Percentiles rank a stretch among this genome's conserved stretches.
Conservation (phyloP, 139 green algal genomes). For the Chlorella sorokiniana region DNA sequence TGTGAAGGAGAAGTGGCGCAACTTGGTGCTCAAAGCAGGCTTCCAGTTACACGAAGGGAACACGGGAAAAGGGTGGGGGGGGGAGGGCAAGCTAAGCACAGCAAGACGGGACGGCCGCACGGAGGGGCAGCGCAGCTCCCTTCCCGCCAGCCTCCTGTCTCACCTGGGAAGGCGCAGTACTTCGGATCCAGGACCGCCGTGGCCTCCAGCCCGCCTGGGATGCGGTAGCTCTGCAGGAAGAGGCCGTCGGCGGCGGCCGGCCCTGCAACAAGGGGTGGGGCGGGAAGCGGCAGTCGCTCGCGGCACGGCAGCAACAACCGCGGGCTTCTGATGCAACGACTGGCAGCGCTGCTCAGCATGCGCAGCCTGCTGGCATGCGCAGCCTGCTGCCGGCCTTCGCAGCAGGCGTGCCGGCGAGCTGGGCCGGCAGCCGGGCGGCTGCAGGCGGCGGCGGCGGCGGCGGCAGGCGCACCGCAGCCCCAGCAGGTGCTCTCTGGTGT, state of each 20-base stretch:
- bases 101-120: no score
- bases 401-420: no score
- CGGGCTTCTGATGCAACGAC: no score
- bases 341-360: no score
- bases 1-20: neutral
- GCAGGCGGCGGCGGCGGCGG: neutral
- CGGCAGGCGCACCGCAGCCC: constrained; percentile 74
- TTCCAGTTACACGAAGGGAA: no score
- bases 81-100: neutral
- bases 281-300: neutral
- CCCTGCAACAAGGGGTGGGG: neutral
- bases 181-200: constrained; percentile 42
- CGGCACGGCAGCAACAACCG: no score
- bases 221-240: constrained; percentile 62
- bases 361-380: no score
- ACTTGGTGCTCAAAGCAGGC: no score
- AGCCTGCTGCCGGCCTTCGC: no score
- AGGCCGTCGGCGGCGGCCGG: constrained; percentile 62
- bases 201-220: constrained; percentile 65
- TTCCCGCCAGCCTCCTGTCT: no score
- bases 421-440: no score
- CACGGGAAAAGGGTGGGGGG: neutral
- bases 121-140: no score
- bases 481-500: constrained; percentile 73
- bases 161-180: constrained; percentile 72